Evolutionary conservation across 2,329 filamentous ascomycete genomes (phyloP).

Genomic region (Cytospora mali): DNA sequence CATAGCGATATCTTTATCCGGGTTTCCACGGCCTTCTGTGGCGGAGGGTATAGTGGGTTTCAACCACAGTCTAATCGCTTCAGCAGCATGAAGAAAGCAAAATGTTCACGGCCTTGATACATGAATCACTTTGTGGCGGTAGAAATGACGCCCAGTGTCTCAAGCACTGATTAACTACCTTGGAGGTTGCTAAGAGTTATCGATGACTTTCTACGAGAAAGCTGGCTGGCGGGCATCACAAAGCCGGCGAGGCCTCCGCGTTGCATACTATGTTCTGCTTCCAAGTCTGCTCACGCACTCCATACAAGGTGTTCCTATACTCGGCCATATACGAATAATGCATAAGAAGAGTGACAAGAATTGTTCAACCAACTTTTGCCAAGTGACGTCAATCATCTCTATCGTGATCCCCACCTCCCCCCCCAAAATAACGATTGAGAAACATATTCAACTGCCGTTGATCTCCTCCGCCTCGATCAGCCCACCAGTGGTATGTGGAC

Average conservation of each 20-base stretch:
- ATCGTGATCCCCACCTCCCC: no score
- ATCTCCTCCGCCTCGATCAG: slow-evolving; percentile 17
- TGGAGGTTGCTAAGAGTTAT: no score
- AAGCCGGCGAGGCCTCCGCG: no score
- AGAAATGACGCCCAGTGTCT: no score
- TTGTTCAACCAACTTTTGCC: not conserved
- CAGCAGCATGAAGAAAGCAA: slow-evolving; percentile 5
- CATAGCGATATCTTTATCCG: slow-evolving; percentile 15
- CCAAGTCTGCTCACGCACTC: no score
- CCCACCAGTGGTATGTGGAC: slow-evolving; percentile 28
- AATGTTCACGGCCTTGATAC: not conserved
- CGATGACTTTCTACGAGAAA: no score
- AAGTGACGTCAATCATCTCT: not conserved
- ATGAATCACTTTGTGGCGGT: not conserved
- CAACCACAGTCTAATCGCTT: slow-evolving; percentile 15
- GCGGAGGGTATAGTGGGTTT: slow-evolving; percentile 28
- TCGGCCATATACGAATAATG: not conserved
- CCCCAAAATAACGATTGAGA: not conserved
- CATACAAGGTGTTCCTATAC: no score
- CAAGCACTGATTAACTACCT: no score
- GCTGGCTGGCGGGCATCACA: no score
- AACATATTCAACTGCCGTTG: not conserved
- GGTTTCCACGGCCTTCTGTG: not conserved
- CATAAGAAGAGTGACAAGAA: not conserved
- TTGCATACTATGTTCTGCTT: no score